A percentile compares a stretch with the other conserved stretches of the same genome.
Evolutionary conservation across 768 basidiomycete genomes (phyloP).

Genomic region (Panellus pusillus): DNA sequence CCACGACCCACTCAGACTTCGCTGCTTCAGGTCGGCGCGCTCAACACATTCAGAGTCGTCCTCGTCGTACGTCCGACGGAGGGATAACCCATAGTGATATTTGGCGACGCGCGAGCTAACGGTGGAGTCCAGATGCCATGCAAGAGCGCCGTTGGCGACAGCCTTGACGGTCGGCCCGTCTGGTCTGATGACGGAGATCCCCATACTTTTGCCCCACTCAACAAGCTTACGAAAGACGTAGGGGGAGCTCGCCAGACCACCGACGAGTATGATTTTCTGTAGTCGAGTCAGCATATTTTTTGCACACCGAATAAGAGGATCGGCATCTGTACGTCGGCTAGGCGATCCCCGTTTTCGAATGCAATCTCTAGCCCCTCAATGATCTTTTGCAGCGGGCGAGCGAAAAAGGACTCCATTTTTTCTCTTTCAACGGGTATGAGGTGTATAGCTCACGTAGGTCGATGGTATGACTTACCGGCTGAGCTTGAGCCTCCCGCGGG

Average conservation of each 20-base stretch:
- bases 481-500: slow-evolving; percentile 21
- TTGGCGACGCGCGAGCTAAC: slow-evolving; percentile 27
- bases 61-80: slow-evolving; percentile 7
- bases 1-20: slow-evolving; percentile 6
- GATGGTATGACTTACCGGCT: slow-evolving; percentile 9
- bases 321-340: slow-evolving; percentile 15
- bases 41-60: slow-evolving; percentile 9
- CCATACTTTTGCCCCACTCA: slow-evolving; percentile 21
- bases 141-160: slow-evolving; percentile 30
- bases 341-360: slow-evolving; percentile 20
- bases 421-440: background rate
- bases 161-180: slow-evolving; percentile 29
- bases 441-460: background rate
- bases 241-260: slow-evolving; percentile 30
- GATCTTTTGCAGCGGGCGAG: slow-evolving; percentile 16
- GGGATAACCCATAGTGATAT: slow-evolving; percentile 26
- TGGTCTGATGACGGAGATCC: slow-evolving; percentile 24
- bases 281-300: background rate
- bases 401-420: slow-evolving; percentile 22
- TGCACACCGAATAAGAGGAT: background rate
- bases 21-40: background rate
- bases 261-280: slow-evolving; percentile 31
- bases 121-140: slow-evolving; percentile 29
- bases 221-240: slow-evolving; percentile 26
- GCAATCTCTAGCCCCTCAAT: slow-evolving; percentile 21